Conservation (phyloP, 768 basidiomycete species). For the Termitomyces sp. region DNA sequence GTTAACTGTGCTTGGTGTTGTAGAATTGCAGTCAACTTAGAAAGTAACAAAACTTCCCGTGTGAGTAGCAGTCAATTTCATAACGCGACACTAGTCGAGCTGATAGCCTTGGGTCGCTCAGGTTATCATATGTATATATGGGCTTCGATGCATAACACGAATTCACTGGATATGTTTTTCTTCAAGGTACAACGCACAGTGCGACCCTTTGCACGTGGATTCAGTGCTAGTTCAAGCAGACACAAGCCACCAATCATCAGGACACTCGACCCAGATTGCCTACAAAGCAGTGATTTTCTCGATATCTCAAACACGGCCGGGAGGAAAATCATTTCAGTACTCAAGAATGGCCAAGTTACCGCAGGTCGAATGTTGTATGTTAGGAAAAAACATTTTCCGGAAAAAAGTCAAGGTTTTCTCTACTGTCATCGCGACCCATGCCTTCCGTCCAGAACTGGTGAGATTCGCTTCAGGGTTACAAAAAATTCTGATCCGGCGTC, state of each 20-base stretch:
- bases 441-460: constrained; percentile 6
- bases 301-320: not conserved
- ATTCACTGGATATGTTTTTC: not conserved
- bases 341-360: not conserved
- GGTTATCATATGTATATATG: no score
- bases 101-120: no score
- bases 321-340: no score
- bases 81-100: no score
- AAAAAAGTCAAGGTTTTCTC: constrained; percentile 16
- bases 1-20: no score
- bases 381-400: not conserved
- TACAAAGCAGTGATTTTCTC: not conserved
- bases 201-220: not conserved
- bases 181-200: not conserved
- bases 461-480: constrained; percentile 20
- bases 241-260: not conserved
- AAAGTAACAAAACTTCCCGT: no score
- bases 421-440: constrained; percentile 15
- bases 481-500: constrained; percentile 1
- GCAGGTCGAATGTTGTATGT: not conserved
- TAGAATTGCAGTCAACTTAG: no score
- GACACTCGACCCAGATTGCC: not conserved
- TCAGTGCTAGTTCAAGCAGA: not conserved
- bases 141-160: no score
- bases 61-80: no score